These are phyloP conservation scores for Botrytis squamosa DNA, from an alignment of 2,329 filamentous ascomycete species.

Conservation along the genomic window DNA sequence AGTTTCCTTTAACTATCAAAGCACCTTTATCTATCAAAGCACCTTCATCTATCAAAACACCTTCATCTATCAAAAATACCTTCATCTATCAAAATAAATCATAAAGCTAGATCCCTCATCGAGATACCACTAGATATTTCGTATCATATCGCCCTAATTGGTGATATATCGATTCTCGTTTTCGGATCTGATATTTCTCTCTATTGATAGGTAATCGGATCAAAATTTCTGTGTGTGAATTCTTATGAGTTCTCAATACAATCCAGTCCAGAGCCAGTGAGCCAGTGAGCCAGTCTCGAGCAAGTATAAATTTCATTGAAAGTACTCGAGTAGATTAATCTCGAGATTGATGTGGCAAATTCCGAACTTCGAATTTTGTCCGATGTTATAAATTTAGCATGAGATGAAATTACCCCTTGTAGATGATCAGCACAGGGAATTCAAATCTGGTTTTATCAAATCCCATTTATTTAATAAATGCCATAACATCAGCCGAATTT, in stretches of 20 bases:
- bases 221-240: neutral
- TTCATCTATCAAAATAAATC: neutral
- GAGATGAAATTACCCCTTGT: neutral
- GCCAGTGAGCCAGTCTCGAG: neutral
- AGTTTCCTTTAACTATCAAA: neutral
- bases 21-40: too few species aligned
- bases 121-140: neutral
- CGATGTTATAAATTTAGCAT: too few species aligned
- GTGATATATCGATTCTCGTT: neutral
- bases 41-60: neutral
- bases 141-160: neutral
- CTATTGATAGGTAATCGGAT: neutral
- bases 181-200: neutral
- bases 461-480: neutral
- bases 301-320: neutral
- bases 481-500: neutral
- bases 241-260: neutral
- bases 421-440: constrained; percentile 10
- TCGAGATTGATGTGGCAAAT: neutral
- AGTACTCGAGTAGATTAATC: neutral
- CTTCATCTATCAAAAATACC: neutral
- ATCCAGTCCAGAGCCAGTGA: neutral
- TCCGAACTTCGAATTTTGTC: neutral
- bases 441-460: neutral
- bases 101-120: neutral